Percentiles rank a stretch among this genome's conserved stretches.
These are phyloP conservation scores for Lagerstroemia fauriei DNA, from an alignment of 441 rosid genomes.

Conservation along the genomic window DNA sequence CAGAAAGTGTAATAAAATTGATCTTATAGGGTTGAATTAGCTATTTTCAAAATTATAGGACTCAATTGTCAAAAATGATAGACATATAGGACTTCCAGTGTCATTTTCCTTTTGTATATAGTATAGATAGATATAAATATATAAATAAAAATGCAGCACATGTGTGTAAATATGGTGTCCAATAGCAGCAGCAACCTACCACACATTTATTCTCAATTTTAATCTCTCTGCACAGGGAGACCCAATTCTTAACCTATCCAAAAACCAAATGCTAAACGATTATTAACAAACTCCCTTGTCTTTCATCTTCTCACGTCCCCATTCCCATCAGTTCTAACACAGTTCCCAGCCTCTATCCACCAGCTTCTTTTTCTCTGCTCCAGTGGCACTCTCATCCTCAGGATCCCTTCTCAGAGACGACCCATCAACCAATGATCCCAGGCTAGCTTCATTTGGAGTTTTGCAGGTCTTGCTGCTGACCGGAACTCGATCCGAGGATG, in stretches of 20 bases:
- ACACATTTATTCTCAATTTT: neutral
- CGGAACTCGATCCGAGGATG: conserved; percentile 32
- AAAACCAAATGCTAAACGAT: neutral
- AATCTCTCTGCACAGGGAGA: neutral
- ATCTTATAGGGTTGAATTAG: too few species aligned
- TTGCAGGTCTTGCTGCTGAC: conserved; percentile 35
- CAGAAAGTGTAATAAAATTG: too few species aligned
- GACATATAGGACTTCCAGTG: too few species aligned
- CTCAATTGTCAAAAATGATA: too few species aligned
- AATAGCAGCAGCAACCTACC: neutral
- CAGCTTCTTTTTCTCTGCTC: neutral
- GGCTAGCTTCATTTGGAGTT: conserved; percentile 35
- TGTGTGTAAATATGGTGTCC: too few species aligned
- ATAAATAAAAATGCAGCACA: too few species aligned
- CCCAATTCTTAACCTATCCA: neutral
- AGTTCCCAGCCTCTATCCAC: conserved; percentile 5
- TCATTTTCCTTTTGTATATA: too few species aligned
- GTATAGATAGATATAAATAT: too few species aligned
- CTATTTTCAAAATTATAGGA: too few species aligned
- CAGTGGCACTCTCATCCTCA: neutral
- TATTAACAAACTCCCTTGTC: neutral
- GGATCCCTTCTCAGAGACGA: conserved; percentile 15
- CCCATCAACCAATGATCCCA: conserved; percentile 29
- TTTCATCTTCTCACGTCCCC: neutral
- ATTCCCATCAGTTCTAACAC: neutral